Percentiles rank a stretch among this genome's conserved stretches.
Evolutionary conservation across 495 filamentous ascomycete species (phyloP).

Genomic region (Geoglossum glabrum): DNA sequence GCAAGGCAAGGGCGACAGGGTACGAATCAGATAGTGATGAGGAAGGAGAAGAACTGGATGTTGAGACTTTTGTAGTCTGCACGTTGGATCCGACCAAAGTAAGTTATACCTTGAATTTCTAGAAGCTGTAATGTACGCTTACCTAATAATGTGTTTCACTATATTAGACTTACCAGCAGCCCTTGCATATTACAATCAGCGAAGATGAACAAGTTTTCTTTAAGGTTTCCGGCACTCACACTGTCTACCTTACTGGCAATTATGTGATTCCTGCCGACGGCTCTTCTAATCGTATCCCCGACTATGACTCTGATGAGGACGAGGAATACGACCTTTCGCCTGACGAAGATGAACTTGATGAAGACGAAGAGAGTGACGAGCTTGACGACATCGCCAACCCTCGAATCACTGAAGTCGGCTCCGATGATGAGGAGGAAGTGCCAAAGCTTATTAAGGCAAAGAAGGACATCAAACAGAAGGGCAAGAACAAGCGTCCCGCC

Average conservation of each 20-base stretch:
- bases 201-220: constrained; percentile 83
- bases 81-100: constrained; percentile 76
- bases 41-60: constrained; percentile 41
- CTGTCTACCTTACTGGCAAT: constrained; percentile 85
- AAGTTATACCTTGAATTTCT: constrained; percentile 10
- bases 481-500: constrained; percentile 71
- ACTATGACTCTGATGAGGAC: constrained; percentile 46
- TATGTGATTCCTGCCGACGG: constrained; percentile 50
- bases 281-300: constrained; percentile 28
- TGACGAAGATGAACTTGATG: constrained; percentile 51
- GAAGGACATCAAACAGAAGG: constrained; percentile 32
- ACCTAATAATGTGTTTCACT: constrained; percentile 9
- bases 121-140: background rate
- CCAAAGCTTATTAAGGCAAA: constrained; percentile 50
- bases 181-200: constrained; percentile 75
- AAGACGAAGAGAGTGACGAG: constrained; percentile 64
- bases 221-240: constrained; percentile 73
- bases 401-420: constrained; percentile 66
- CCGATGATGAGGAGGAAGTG: constrained; percentile 58
- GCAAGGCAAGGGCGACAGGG: constrained; percentile 44
- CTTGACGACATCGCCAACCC: constrained; percentile 62
- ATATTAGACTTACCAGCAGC: constrained; percentile 70
- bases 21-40: constrained; percentile 40
- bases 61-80: constrained; percentile 83
- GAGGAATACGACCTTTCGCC: constrained; percentile 65